phyloP scores from a whole-genome alignment of 495 filamentous ascomycete genomes.

The Podospora sp. region DNA sequence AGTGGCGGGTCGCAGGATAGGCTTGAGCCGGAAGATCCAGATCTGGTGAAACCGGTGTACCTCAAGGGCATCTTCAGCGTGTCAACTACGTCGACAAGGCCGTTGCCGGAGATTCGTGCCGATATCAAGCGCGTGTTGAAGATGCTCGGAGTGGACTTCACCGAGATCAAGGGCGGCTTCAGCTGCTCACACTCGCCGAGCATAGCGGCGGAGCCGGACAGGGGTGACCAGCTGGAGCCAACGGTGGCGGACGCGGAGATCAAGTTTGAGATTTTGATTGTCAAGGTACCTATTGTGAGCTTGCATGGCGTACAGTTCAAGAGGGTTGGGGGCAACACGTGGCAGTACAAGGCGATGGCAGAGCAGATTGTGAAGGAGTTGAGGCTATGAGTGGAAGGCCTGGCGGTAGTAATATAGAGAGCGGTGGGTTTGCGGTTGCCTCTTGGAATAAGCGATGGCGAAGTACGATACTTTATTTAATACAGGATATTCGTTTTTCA shows the following conservation, averaged over 20 bases:
- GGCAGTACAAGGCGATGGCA: constrained; percentile 98
- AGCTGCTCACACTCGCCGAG: constrained; percentile 83
- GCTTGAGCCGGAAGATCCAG: constrained; percentile 54
- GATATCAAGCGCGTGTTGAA: constrained; percentile 92
- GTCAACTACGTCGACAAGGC: constrained; percentile 91
- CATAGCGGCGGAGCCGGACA: constrained; percentile 57
- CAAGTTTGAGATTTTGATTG: constrained; percentile 94
- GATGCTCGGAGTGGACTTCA: constrained; percentile 84
- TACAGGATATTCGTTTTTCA: not conserved
- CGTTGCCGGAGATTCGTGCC: constrained; percentile 76
- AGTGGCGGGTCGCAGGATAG: constrained; percentile 56
- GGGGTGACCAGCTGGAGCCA: constrained; percentile 49
- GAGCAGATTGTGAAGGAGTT: constrained; percentile 90
- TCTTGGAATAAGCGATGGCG: not conserved
- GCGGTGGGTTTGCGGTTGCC: not conserved
- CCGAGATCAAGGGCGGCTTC: constrained; percentile 93
- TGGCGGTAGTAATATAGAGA: not conserved
- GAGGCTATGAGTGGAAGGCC: constrained; percentile 57
- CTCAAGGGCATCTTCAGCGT: constrained; percentile 98
- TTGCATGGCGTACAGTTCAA: constrained; percentile 98
- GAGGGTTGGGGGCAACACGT: constrained; percentile 90
- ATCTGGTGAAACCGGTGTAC: constrained; percentile 85
- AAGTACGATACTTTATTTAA: not conserved
- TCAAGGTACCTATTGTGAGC: constrained; percentile 93
- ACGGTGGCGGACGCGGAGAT: constrained; percentile 64